A percentile compares a stretch with the other conserved stretches of the same genome.
These are phyloP conservation scores for Pseudocercospora vitis DNA, from an alignment of 2,329 filamentous ascomycete genomes.

Conservation along the genomic window DNA sequence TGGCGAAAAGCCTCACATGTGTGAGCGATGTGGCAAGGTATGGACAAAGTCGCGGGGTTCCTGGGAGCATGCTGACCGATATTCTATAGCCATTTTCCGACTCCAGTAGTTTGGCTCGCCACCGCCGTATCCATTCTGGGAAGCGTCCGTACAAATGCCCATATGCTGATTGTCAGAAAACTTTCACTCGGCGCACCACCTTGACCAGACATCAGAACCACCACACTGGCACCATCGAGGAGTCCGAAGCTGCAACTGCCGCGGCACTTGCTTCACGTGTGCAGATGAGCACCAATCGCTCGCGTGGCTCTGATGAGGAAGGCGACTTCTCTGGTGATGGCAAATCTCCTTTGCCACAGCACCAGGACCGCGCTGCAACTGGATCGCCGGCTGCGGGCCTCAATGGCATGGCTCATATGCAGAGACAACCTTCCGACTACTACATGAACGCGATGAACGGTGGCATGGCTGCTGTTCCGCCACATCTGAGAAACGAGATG, in stretches of 20 bases:
- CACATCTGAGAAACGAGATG: slow-evolving; percentile 76
- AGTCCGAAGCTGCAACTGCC: slow-evolving; percentile 84
- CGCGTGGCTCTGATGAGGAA: slow-evolving; percentile 64
- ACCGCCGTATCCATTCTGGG: slow-evolving; percentile 91
- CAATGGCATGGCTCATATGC: slow-evolving; percentile 64
- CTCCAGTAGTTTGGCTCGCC: slow-evolving; percentile 87
- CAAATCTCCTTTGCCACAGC: slow-evolving; percentile 74
- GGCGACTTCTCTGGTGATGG: slow-evolving; percentile 67
- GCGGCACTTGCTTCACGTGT: slow-evolving; percentile 70
- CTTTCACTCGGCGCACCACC: slow-evolving; percentile 92
- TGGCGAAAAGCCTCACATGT: slow-evolving; percentile 97
- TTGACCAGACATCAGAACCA: slow-evolving; percentile 94
- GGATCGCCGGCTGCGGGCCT: slow-evolving; percentile 78
- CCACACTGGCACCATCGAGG: slow-evolving; percentile 91
- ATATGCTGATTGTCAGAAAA: slow-evolving; percentile 97
- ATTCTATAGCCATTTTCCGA: slow-evolving; percentile 83
- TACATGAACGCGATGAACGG: slow-evolving; percentile 73
- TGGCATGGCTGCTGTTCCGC: slow-evolving; percentile 57
- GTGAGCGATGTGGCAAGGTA: slow-evolving; percentile 95
- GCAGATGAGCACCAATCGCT: slow-evolving; percentile 45
- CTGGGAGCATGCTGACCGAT: slow-evolving; percentile 31
- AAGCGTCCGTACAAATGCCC: slow-evolving; percentile 97
- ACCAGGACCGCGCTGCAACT: slow-evolving; percentile 73
- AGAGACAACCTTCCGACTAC: slow-evolving; percentile 68
- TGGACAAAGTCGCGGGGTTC: slow-evolving; percentile 28